Evolutionary conservation across 169 alveolate genomes (phyloP), one percentile per base, ranked within the genome.

Genomic region (Neospora caninum): DNA sequence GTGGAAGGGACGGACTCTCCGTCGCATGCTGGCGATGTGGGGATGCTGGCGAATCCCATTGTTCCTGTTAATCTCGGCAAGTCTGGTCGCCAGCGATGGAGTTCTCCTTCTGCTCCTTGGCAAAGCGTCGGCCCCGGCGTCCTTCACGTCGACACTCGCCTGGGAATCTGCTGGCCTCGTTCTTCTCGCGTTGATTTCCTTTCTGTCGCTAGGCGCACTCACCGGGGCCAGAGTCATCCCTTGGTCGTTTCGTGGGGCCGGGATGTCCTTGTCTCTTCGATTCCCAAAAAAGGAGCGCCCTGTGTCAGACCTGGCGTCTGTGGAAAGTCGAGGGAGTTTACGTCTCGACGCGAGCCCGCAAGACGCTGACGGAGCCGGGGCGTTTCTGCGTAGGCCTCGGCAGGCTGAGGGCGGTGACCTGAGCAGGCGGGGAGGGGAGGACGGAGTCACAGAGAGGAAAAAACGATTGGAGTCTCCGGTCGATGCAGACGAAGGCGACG

Each of bases 171-270:
- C 73, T 4, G 73, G 73, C 20, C 73, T 64, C 73, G n/a, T 64
- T 16, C 73, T 64, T 27, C 73, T 64, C 73, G 31, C 31, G n/a
- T 29, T 64, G 34, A 64, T 6, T 64, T 16, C 73, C 25, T 9
- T 27, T 9, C 7, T 64, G 25, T 9, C 73, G 4, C 20, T 64
- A 29, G 73, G 73, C 73, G 10, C 41, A n/a, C 93, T 91, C 93
- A 25, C 93, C 87, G n/a, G 18, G 29, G 39, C 88, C 70, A 73
- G 73, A 88, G 31, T 39, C 67, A 88, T 84, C 93, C 39, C 88
- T 39, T n/a, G 92, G 53, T 49, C 70, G 18, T 1, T 20, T 29
- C 22, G 16, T 1, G 43, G 45, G 34, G 69, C 91, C 7, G 45
- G 31, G 29, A 42, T 58, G 13, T 27, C 73, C 73, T 64, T 27